These are phyloP conservation scores for Lachancea quebecensis DNA, from an alignment of 805 yeast species.

Conservation along the genomic window DNA sequence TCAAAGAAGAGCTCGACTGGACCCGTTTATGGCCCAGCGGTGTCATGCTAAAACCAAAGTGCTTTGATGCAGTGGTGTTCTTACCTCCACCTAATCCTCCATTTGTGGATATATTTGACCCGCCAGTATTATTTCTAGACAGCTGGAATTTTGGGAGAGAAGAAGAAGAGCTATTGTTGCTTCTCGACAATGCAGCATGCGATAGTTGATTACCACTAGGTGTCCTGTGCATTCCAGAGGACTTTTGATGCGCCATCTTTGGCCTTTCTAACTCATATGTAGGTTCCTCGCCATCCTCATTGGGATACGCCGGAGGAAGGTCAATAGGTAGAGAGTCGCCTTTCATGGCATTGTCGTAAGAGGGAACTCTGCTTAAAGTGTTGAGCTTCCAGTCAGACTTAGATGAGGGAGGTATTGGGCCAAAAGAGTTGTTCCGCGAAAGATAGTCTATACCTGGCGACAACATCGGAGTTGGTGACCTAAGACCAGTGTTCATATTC, in stretches of 20 bases:
- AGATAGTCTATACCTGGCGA: slow-evolving; percentile 53
- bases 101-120: slow-evolving; percentile 7
- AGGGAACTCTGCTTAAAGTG: slow-evolving; percentile 66
- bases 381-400: slow-evolving; percentile 37
- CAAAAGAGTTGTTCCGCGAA: slow-evolving; percentile 51
- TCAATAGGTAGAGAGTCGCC: slow-evolving; percentile 43
- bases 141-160: slow-evolving; percentile 15
- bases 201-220: slow-evolving; percentile 13
- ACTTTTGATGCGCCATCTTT: slow-evolving; percentile 22
- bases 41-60: slow-evolving; percentile 27
- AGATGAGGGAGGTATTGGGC: slow-evolving; percentile 23
- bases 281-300: slow-evolving; percentile 2
- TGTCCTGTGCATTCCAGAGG: slow-evolving; percentile 16
- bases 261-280: slow-evolving; percentile 21
- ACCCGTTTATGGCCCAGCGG: slow-evolving; percentile 13
- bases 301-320: slow-evolving; percentile 63
- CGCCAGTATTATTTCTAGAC: slow-evolving; percentile 12
- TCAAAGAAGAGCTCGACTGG: not conserved
- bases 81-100: slow-evolving; percentile 4
- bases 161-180: slow-evolving; percentile 23
- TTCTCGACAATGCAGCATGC: slow-evolving; percentile 17
- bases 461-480: slow-evolving; percentile 13
- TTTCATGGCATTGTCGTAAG: slow-evolving; percentile 73
- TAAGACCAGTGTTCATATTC: slow-evolving; percentile 29
- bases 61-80: slow-evolving; percentile 18